Base-by-base conservation (phyloP, 345 rosid genomes). In the Eucalyptus pauciflora region DNA sequence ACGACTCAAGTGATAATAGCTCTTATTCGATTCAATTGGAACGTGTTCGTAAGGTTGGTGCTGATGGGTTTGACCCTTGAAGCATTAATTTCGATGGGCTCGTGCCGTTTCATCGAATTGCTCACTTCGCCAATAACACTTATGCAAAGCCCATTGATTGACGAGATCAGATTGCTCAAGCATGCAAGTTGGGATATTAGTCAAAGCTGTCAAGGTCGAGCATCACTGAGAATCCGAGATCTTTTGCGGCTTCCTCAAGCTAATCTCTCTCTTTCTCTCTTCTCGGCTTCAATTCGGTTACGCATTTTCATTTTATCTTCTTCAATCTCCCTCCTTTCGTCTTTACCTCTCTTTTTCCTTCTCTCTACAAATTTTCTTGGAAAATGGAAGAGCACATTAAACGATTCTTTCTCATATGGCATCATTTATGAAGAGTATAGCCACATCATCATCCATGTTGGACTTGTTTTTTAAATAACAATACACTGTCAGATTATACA, bases 31-130 rank as follows among this genome's bases (percentile, higher is more conserved):
- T 93, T 95, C 89, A 95, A 95, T 45, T 89, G 92, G 76, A 91
- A 94, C 87, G 92, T 95, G 54, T 95, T 93, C 52, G 95, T 94
- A 37, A 94, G 96, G 25, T 88, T 95, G 88, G 94, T 94, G 87
- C 50, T 95, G 46, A 94, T 94, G 97, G 94, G 96, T 49, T 89
- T 90, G 41, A 92, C 91, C 7, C 69, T 93, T 41, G 87, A 90
- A 37, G 92, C 93, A 15, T 86, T 93, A 41, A 89, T 94, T 52
- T 91, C 94, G 15, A 91, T 92, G 88, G 90, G 91, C 29, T 91
- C 94, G 15, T 87, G 69, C 69, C 45, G 89, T 89, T 93, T 95
- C 15, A 92, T 93, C 69, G 69, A 83, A 81, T 92, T 92, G 15
- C 89, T 94, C 4, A 89, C 88, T 25, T 92, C 93, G 27, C 92